phyloP scores from a whole-genome alignment of 2,329 filamentous ascomycete species.

The Tolypocladium tropicale region DNA sequence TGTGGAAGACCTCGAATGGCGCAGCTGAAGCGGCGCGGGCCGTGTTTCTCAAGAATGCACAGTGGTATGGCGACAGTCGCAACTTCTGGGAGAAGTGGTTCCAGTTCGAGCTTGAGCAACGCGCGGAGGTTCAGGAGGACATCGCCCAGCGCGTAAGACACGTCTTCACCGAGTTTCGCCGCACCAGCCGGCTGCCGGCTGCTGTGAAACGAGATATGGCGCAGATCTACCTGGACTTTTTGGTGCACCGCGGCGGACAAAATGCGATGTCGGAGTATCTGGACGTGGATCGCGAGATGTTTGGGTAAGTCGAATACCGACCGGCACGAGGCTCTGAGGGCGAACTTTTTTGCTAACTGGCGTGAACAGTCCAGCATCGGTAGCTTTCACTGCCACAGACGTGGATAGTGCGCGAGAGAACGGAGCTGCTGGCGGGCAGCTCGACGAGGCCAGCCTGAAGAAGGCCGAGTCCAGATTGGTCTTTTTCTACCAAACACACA shows the following conservation, averaged over 20 bases:
- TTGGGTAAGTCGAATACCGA: conserved; percentile 49
- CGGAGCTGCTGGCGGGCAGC: conserved; percentile 26
- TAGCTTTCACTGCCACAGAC: conserved; percentile 8
- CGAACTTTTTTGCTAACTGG: background rate
- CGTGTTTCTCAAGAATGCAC: conserved; percentile 71
- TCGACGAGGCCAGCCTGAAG: conserved; percentile 39
- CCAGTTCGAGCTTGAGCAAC: conserved; percentile 78
- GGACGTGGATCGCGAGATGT: conserved; percentile 72
- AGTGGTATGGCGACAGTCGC: conserved; percentile 75
- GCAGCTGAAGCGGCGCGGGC: conserved; percentile 70
- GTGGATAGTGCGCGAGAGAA: conserved; percentile 32
- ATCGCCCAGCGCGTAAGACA: conserved; percentile 69
- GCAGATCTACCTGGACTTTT: conserved; percentile 69
- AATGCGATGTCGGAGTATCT: conserved; percentile 82
- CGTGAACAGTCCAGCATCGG: conserved; percentile 11
- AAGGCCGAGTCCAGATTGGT: conserved; percentile 42
- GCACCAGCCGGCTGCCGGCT: conserved; percentile 59
- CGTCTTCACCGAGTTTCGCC: conserved; percentile 65
- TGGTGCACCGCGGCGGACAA: conserved; percentile 73
- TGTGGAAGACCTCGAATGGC: conserved; percentile 76
- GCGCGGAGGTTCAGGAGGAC: conserved; percentile 48
- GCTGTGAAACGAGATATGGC: conserved; percentile 64
- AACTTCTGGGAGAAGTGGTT: conserved; percentile 88
- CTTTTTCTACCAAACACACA: conserved; percentile 43
- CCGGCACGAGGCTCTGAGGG: background rate